Conservation (phyloP, 2,329 filamentous ascomycete species). For the Colletotrichum sp. region DNA sequence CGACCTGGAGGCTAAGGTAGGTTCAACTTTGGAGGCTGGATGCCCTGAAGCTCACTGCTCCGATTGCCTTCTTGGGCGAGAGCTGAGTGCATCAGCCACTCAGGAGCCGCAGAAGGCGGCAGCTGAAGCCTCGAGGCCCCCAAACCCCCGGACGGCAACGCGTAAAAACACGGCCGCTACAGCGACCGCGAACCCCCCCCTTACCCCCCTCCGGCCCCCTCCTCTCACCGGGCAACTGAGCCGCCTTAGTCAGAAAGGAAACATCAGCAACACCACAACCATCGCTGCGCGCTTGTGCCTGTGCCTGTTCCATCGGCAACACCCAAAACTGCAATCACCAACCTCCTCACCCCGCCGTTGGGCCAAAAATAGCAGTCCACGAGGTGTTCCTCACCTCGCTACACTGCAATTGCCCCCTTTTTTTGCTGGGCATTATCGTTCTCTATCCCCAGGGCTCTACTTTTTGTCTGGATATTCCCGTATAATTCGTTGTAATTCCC, state of each 20-base stretch:
- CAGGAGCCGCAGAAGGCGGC: not conserved
- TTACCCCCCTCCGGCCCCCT: not conserved
- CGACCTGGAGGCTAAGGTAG: not conserved
- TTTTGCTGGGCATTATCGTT: not conserved
- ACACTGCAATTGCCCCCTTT: not conserved
- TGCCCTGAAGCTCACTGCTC: not conserved
- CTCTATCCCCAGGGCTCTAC: not conserved
- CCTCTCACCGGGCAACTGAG: constrained; percentile 8
- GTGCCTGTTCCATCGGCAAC: not conserved
- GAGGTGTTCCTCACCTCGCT: constrained; percentile 18
- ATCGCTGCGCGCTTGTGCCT: not conserved
- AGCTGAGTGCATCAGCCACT: not conserved
- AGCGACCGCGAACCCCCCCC: not conserved
- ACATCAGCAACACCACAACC: constrained; percentile 9
- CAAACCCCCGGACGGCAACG: not conserved
- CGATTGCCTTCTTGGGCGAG: not conserved
- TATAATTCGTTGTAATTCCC: constrained; percentile 10
- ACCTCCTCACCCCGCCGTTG: constrained; percentile 12
- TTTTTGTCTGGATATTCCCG: not conserved
- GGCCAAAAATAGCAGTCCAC: constrained; percentile 20
- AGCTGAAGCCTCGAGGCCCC: not conserved
- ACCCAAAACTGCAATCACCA: constrained; percentile 19
- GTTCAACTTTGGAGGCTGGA: not conserved
- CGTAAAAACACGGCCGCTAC: constrained; percentile 17
- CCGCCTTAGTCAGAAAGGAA: constrained; percentile 12